Conservation (phyloP, 192 early-diverging fungal genomes). For the Glomus cerebriforme region DNA sequence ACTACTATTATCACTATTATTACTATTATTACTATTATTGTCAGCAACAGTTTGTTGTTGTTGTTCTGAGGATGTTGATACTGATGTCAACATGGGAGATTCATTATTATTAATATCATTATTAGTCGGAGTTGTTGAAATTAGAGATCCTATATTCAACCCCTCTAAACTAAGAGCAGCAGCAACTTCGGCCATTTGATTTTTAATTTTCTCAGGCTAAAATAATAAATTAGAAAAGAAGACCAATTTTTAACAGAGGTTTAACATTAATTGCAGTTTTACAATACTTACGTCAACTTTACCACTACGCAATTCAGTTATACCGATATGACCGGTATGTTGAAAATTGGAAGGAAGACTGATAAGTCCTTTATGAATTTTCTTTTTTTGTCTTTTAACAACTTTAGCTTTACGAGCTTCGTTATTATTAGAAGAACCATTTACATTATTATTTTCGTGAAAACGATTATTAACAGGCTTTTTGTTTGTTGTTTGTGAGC, state of each 20-base stretch:
- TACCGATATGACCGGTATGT: constrained; percentile 32
- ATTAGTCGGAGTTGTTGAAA: neutral
- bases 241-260: neutral
- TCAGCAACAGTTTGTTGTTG: neutral
- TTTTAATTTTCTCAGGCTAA: constrained; percentile 31
- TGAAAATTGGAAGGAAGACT: constrained; percentile 19
- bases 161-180: constrained; percentile 23
- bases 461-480: neutral
- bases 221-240: neutral
- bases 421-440: neutral
- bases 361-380: constrained; percentile 19
- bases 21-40: neutral
- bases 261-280: neutral
- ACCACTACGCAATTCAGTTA: constrained; percentile 29
- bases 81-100: neutral
- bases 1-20: neutral
- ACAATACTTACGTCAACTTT: constrained; percentile 28
- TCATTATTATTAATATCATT: neutral
- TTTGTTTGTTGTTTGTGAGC: too few species aligned
- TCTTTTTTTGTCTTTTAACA: constrained; percentile 6
- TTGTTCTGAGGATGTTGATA: neutral
- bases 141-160: neutral
- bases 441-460: neutral
- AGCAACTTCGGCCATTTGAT: constrained; percentile 30
- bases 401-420: constrained; percentile 10